Conservation (phyloP, 2,329 filamentous ascomycete genomes). For the Paramyrothecium roridum region DNA sequence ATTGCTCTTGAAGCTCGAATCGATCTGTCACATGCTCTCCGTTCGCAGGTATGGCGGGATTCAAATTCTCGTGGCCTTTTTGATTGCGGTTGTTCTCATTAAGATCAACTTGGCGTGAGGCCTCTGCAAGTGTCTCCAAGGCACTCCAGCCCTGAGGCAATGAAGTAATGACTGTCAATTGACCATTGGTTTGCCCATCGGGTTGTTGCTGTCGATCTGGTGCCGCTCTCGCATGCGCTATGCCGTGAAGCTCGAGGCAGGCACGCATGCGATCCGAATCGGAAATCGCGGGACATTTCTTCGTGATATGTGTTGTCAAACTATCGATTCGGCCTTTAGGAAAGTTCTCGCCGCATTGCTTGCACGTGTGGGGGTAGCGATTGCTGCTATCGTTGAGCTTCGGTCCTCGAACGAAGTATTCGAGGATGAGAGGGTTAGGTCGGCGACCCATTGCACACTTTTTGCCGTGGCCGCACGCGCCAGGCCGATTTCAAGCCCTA, state of each 20-base stretch:
- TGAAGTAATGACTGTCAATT: conserved; percentile 21
- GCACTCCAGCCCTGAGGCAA: conserved; percentile 68
- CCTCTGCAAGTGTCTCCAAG: conserved; percentile 82
- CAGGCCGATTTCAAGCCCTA: conserved; percentile 8
- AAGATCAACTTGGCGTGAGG: conserved; percentile 74
- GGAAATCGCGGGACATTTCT: conserved; percentile 79
- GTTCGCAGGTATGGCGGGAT: conserved; percentile 19
- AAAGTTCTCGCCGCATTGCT: conserved; percentile 82
- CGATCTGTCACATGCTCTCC: conserved; percentile 25
- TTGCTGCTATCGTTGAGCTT: conserved; percentile 90
- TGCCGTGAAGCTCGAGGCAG: conserved; percentile 68
- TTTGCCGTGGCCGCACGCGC: conserved; percentile 18
- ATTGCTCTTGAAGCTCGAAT: conserved; percentile 57
- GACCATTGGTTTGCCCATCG: conserved; percentile 24
- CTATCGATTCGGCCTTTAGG: conserved; percentile 86
- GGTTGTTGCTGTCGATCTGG: conserved; percentile 23
- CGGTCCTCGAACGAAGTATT: conserved; percentile 82
- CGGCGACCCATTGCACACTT: conserved; percentile 68
- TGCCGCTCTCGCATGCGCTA: conserved; percentile 47
- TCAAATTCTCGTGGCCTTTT: conserved; percentile 28
- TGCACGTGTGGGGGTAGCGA: conserved; percentile 88
- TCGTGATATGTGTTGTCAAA: conserved; percentile 76
- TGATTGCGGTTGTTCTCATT: conserved; percentile 57
- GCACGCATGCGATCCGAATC: conserved; percentile 73
- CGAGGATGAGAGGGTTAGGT: conserved; percentile 79